Evolutionary conservation across 2,329 filamentous ascomycete genomes (phyloP).

Genomic region (Trichoderma polysporum): DNA sequence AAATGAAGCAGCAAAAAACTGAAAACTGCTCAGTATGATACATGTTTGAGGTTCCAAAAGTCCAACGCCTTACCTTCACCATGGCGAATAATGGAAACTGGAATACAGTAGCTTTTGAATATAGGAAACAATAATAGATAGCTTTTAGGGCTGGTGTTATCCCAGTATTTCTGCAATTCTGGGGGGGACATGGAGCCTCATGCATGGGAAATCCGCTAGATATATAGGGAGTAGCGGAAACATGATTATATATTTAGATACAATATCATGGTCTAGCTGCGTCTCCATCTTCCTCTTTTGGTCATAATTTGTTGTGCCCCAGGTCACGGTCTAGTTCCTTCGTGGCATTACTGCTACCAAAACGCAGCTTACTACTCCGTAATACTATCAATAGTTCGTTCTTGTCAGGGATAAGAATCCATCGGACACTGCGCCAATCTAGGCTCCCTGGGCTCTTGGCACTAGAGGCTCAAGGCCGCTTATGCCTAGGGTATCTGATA

Average conservation of each 20-base stretch:
- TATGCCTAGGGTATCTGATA: constrained; percentile 7
- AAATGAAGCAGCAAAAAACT: neutral
- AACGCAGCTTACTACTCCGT: constrained; percentile 2
- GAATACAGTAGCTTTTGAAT: neutral
- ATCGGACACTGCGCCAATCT: neutral
- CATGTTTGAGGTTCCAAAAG: neutral
- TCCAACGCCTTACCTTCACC: neutral
- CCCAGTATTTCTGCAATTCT: neutral
- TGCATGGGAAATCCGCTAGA: constrained; percentile 3
- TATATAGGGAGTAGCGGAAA: constrained; percentile 1
- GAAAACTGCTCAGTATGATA: neutral
- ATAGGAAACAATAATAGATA: neutral
- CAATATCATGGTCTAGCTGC: neutral
- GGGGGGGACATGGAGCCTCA: neutral
- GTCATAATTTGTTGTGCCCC: neutral
- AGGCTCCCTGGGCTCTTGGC: neutral
- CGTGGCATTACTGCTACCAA: neutral
- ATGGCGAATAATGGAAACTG: neutral
- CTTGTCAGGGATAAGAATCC: constrained; percentile 1
- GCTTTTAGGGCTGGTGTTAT: neutral
- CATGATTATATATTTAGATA: constrained; percentile 10
- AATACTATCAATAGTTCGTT: constrained; percentile 8
- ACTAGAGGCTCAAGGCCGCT: neutral
- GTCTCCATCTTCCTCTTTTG: neutral
- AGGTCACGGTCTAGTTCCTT: neutral